Conservation (phyloP, 2,329 filamentous ascomycete species). For the Neofusicoccum parvum region DNA sequence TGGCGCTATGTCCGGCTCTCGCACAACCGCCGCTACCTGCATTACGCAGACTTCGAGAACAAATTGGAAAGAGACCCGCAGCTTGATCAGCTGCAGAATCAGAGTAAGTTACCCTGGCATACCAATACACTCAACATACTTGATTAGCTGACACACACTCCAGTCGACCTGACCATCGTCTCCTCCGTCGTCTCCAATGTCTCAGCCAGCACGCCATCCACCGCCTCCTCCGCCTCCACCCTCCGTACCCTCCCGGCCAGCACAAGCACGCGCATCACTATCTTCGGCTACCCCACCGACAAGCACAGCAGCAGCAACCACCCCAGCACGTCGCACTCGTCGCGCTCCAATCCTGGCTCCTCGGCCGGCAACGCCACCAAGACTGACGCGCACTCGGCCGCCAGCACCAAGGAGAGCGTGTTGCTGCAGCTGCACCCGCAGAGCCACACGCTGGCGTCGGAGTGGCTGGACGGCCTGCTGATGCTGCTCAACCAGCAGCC, state of each 20-base stretch:
- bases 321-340: slow-evolving; percentile 23
- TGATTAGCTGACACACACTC: background rate
- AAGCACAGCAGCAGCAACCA: slow-evolving; percentile 1
- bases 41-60: slow-evolving; percentile 81
- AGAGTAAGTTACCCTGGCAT: slow-evolving; percentile 52
- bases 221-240: slow-evolving; percentile 51
- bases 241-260: slow-evolving; percentile 44
- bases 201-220: slow-evolving; percentile 61
- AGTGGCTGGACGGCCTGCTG: slow-evolving; percentile 93
- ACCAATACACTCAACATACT: background rate
- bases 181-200: slow-evolving; percentile 95
- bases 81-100: slow-evolving; percentile 74
- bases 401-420: slow-evolving; percentile 62
- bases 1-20: slow-evolving; percentile 89
- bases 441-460: slow-evolving; percentile 81
- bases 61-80: slow-evolving; percentile 67
- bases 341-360: slow-evolving; percentile 32
- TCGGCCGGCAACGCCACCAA: slow-evolving; percentile 30
- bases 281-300: slow-evolving; percentile 68
- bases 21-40: slow-evolving; percentile 85
- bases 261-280: slow-evolving; percentile 81
- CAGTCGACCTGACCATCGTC: slow-evolving; percentile 80
- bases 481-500: slow-evolving; percentile 95
- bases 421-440: slow-evolving; percentile 82
- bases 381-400: background rate